A percentile compares a stretch with the other conserved stretches of the same genome.
phyloP scores from a whole-genome alignment of 208 protist genomes.

The Trypanosoma avium region DNA sequence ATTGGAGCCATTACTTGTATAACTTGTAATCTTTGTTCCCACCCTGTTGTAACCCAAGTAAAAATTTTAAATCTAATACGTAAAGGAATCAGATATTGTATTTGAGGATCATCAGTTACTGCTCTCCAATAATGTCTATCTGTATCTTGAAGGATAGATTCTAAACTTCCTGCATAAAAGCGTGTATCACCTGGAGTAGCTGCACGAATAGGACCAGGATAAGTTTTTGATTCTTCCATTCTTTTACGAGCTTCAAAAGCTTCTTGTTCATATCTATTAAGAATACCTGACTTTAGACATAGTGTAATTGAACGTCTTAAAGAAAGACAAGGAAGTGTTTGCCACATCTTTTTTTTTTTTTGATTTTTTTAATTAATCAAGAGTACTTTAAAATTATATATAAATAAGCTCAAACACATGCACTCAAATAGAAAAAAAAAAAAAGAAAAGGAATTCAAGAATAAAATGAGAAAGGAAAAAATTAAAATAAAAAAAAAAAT shows the following conservation, averaged over 20 bases:
- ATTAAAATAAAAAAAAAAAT: conserved; percentile 6
- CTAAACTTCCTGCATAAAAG: conserved; percentile 73
- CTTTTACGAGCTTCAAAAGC: conserved; percentile 66
- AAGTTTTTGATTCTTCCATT: conserved; percentile 62
- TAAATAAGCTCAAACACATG: conserved; percentile 9
- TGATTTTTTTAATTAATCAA: no score
- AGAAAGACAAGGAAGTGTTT: background rate
- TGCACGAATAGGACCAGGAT: conserved; percentile 74
- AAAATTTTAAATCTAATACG: conserved; percentile 80
- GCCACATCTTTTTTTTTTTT: background rate
- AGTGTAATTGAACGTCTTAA: conserved; percentile 3
- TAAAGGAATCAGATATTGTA: conserved; percentile 69
- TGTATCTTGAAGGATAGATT: conserved; percentile 76
- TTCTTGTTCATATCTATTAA: conserved; percentile 76
- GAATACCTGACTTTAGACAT: conserved; percentile 34
- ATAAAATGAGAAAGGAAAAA: conserved; percentile 10
- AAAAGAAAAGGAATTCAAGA: no score
- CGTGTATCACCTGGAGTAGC: conserved; percentile 84
- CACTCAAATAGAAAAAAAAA: no score
- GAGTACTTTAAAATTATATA: background rate
- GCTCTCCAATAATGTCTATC: conserved; percentile 88
- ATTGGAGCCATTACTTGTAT: conserved; percentile 70
- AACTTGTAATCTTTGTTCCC: conserved; percentile 77
- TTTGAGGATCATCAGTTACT: conserved; percentile 77
- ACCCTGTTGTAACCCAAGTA: conserved; percentile 80